Evolutionary conservation across 2,329 filamentous ascomycete species (phyloP).

Genomic region (Phoma herbarum): DNA sequence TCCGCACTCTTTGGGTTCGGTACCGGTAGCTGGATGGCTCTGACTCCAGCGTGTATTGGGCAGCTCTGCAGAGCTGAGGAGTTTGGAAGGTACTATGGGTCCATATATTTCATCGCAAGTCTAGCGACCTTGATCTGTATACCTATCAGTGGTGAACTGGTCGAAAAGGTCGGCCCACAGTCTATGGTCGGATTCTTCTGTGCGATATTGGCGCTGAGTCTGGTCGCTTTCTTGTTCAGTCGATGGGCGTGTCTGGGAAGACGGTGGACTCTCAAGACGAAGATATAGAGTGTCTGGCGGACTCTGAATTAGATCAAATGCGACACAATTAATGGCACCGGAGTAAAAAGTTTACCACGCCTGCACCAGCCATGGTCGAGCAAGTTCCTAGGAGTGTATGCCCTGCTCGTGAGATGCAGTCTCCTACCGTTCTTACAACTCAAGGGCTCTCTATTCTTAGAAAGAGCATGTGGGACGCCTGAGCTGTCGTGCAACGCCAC

Average conservation of each 20-base stretch:
- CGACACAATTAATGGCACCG: no score
- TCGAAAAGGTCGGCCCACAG: constrained; percentile 45
- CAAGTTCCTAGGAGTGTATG: background rate
- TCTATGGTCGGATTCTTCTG: constrained; percentile 49
- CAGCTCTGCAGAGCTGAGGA: constrained; percentile 59
- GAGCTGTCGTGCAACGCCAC: background rate
- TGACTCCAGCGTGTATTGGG: constrained; percentile 58
- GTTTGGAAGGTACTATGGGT: constrained; percentile 62
- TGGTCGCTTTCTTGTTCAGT: constrained; percentile 44
- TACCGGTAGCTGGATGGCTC: constrained; percentile 56
- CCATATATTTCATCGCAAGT: constrained; percentile 52
- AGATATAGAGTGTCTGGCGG: constrained; percentile 11
- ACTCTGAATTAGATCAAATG: background rate
- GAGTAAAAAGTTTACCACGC: background rate
- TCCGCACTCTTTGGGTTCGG: constrained; percentile 58
- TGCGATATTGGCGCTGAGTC: constrained; percentile 42
- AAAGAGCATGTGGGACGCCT: background rate
- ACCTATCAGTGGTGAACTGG: constrained; percentile 48
- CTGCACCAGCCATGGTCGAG: background rate
- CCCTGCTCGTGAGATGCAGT: background rate
- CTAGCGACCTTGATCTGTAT: constrained; percentile 49
- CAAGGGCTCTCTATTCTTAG: background rate
- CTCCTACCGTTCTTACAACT: background rate
- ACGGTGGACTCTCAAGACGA: constrained; percentile 41
- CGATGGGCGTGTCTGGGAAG: constrained; percentile 49